phyloP scores from a whole-genome alignment of 2,329 filamentous ascomycete genomes.

The Thermomyces lanuginosus region DNA sequence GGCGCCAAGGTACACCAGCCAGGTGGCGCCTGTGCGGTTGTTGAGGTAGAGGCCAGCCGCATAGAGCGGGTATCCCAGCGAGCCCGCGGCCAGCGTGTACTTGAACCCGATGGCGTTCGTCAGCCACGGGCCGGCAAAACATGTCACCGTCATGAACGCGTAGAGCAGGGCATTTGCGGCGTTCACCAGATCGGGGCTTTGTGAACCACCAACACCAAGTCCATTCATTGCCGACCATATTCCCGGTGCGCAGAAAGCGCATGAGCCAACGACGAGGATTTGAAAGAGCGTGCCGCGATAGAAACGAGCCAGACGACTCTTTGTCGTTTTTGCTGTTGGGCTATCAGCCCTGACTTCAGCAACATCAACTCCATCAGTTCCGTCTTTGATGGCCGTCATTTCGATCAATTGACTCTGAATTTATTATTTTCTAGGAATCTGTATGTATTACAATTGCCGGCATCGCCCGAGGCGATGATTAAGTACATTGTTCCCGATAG shows the following conservation, averaged over 20 bases:
- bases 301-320: constrained; percentile 2
- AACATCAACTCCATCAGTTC: constrained; percentile 1
- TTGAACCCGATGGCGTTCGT: constrained; percentile 28
- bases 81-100: constrained; percentile 23
- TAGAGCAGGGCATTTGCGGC: constrained; percentile 35
- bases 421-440: too few species aligned
- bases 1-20: constrained; percentile 36
- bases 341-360: neutral
- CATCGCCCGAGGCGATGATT: too few species aligned
- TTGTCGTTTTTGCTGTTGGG: neutral
- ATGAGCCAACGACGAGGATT: constrained; percentile 23
- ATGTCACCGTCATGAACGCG: constrained; percentile 31
- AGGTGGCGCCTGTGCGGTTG: constrained; percentile 18
- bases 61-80: constrained; percentile 29
- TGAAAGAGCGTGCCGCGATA: constrained; percentile 32
- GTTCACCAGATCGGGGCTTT: constrained; percentile 33
- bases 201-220: constrained; percentile 28
- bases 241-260: constrained; percentile 27
- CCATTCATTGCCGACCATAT: constrained; percentile 32
- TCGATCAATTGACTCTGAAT: too few species aligned
- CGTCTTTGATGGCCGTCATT: too few species aligned
- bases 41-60: constrained; percentile 32
- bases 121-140: constrained; percentile 29
- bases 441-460: too few species aligned
- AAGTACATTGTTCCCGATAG: too few species aligned